phyloP scores from a whole-genome alignment of 2,329 filamentous ascomycete genomes.

The Fusarium bulbicola region DNA sequence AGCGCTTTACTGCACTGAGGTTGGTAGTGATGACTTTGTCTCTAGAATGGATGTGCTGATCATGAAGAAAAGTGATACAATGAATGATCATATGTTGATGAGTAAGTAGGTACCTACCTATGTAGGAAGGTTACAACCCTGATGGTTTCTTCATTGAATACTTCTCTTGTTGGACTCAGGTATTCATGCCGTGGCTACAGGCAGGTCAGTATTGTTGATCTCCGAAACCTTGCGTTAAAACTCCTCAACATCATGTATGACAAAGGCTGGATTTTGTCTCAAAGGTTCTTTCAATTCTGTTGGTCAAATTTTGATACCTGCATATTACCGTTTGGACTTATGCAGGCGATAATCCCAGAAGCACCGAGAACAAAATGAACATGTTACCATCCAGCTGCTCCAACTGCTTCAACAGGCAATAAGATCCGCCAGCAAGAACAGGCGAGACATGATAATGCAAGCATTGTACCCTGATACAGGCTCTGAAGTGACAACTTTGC shows the following conservation, averaged over 20 bases:
- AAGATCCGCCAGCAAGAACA: constrained; percentile 2
- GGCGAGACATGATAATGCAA: background rate
- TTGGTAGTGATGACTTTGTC: background rate
- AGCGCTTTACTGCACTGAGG: background rate
- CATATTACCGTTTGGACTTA: background rate
- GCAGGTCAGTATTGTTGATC: background rate
- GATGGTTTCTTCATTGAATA: constrained; percentile 6
- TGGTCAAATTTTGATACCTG: background rate
- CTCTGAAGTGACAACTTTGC: constrained; percentile 2
- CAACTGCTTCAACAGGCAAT: constrained; percentile 10
- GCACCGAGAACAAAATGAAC: constrained; percentile 1
- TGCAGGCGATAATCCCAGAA: background rate
- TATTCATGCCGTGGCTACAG: background rate
- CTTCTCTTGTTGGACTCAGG: background rate
- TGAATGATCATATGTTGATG: background rate
- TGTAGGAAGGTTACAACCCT: background rate
- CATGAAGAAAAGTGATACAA: background rate
- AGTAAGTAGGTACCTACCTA: background rate
- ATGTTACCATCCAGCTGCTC: constrained; percentile 7
- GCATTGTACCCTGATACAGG: background rate
- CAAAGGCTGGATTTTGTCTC: background rate
- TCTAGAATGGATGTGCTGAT: background rate
- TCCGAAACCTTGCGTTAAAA: constrained; percentile 5
- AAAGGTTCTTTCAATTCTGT: background rate
- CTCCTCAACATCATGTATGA: background rate